phyloP scores from a whole-genome alignment of 768 basidiomycete genomes.

The Asterophora parasitica region DNA sequence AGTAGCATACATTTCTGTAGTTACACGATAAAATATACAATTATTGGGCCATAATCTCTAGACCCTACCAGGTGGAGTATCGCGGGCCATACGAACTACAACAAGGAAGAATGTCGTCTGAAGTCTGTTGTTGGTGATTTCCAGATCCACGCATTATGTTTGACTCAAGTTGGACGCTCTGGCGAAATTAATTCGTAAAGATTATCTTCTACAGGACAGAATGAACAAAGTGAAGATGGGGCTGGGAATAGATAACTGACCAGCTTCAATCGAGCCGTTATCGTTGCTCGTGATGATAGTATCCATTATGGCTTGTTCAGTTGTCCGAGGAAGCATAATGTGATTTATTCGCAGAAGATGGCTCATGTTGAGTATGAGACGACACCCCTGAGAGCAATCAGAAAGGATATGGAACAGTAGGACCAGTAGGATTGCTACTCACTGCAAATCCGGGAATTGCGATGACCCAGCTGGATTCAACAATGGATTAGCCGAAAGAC shows the following conservation, averaged over 20 bases:
- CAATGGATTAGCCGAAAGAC: too few relatives aligned
- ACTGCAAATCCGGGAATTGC: slow-evolving; percentile 1
- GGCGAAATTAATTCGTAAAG: neutral
- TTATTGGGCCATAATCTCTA: neutral
- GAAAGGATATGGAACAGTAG: neutral
- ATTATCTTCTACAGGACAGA: neutral
- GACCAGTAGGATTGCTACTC: too few relatives aligned
- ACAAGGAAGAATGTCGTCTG: too few relatives aligned
- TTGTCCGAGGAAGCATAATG: neutral
- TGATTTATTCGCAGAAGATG: neutral
- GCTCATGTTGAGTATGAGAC: slow-evolving; percentile 2
- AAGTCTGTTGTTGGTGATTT: too few relatives aligned
- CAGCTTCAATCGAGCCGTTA: neutral
- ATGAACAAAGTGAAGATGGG: neutral
- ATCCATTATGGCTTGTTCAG: slow-evolving; percentile 4
- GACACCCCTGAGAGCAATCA: neutral
- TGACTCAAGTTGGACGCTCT: neutral
- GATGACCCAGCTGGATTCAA: slow-evolving; percentile 1
- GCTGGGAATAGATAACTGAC: neutral
- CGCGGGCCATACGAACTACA: too few relatives aligned
- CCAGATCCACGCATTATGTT: neutral
- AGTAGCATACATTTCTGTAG: slow-evolving; percentile 7
- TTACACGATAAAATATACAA: slow-evolving; percentile 2
- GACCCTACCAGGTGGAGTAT: too few relatives aligned
- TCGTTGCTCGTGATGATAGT: slow-evolving; percentile 6